Base-by-base conservation (phyloP, 2,329 filamentous ascomycete species). In the Thyridium curvatum region DNA sequence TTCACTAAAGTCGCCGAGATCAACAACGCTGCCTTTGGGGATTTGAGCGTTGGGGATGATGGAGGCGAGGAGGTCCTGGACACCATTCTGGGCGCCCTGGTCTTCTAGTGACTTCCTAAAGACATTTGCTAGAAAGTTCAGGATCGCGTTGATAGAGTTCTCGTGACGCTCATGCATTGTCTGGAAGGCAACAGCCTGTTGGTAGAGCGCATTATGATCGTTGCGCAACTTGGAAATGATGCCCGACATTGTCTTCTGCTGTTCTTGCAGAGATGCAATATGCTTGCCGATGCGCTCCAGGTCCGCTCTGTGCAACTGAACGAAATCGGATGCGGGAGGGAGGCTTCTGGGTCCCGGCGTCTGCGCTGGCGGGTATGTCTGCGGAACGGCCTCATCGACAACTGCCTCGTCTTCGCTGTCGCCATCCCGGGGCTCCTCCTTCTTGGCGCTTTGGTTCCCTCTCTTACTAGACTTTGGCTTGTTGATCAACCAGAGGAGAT, bases 61-160 rank as follows among this genome's bases (percentile, higher is more conserved):
- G 47, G 80, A 83, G 4, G 82, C 79, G 55, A 97, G 86, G 55
- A 95, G 83, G 49, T 94, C 90, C 40, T 85, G 81, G 32, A 97
- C 76, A 43, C 86, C 91, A 54, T 86, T 79, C 2, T 78, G 72
- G 14, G 77, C 76, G 26, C 81, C 82, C 51, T 91, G 84, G 29
- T 90, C 87, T 56, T 96, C 90, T 36, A 98, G 66, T 46, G 88
- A 94, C 54, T 94, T 84, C 46, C 94, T 85, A 64, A 97, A 98
- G 32, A 98, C 91, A 12, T 94, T 97, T 34, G 91, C 93, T 15
- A 98, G 74, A 60, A 98, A 97, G 36, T 90, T 94, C 32, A 98
- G 74, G 45, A 98, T 97, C n/a, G 91, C 91, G 55, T 96, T 97
- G 62, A 98, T 97, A 1, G 91, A 96, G 57, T 91, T 95, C 58